phyloP scores from a whole-genome alignment of 345 rosid genomes.

The Toxicodendron radicans region DNA sequence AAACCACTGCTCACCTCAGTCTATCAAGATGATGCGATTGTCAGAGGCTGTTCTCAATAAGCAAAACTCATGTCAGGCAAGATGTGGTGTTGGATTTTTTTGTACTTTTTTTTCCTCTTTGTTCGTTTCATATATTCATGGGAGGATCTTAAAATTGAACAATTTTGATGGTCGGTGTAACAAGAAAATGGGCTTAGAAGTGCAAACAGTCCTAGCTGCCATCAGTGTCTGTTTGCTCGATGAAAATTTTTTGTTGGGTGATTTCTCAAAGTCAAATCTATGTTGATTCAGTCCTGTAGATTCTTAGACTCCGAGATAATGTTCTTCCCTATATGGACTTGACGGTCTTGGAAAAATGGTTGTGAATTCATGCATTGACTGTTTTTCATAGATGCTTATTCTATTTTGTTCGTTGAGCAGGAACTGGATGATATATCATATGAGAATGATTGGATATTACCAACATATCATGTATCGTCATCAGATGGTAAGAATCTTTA shows the following conservation, averaged over 20 bases:
- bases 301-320: neutral
- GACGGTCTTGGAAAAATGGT: neutral
- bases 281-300: neutral
- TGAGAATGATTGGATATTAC: slow-evolving; percentile 58
- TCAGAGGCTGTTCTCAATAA: slow-evolving; percentile 26
- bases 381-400: neutral
- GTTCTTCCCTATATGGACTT: neutral
- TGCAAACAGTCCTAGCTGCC: too few relatives aligned
- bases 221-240: too few relatives aligned
- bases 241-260: neutral
- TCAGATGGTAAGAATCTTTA: slow-evolving; percentile 52
- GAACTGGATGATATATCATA: slow-evolving; percentile 58
- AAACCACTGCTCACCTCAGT: slow-evolving; percentile 29
- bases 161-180: too few relatives aligned
- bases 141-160: neutral
- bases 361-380: neutral
- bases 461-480: slow-evolving; percentile 47
- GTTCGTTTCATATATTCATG: neutral
- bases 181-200: too few relatives aligned
- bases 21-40: slow-evolving; percentile 30
- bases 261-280: neutral
- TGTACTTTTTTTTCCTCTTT: neutral
- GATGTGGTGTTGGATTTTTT: neutral
- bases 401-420: slow-evolving; percentile 36
- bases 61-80: slow-evolving; percentile 58